A percentile compares a stretch with the other conserved stretches of the same genome.
Conservation (phyloP, 2,329 filamentous ascomycete genomes). For the Aspergillus oerlinghausenensis region DNA sequence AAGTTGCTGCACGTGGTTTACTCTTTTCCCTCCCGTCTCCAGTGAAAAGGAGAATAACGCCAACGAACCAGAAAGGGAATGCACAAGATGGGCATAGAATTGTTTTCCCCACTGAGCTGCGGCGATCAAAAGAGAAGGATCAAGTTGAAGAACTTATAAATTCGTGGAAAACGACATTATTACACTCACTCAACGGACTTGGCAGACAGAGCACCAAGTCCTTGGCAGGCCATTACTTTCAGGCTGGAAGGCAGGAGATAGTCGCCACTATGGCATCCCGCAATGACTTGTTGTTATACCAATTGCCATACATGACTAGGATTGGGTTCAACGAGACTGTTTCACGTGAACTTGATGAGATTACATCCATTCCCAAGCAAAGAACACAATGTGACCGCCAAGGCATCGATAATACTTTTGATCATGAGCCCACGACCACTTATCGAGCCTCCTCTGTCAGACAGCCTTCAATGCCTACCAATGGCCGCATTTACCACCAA, state of each 20-base stretch:
- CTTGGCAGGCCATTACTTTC: background rate
- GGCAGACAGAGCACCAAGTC: background rate
- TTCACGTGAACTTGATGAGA: slow-evolving; percentile 59
- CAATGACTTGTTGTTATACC: slow-evolving; percentile 60
- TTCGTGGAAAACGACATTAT: slow-evolving; percentile 34
- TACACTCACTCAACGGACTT: slow-evolving; percentile 33
- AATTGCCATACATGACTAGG: slow-evolving; percentile 76
- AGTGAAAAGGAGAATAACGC: slow-evolving; percentile 60
- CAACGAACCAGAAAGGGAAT: slow-evolving; percentile 28
- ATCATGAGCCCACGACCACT: background rate
- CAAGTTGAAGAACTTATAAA: slow-evolving; percentile 68
- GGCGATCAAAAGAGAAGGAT: slow-evolving; percentile 77
- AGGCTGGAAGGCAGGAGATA: slow-evolving; percentile 1
- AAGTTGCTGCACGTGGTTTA: slow-evolving; percentile 81
- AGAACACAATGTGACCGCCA: slow-evolving; percentile 17
- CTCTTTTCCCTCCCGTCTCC: slow-evolving; percentile 80
- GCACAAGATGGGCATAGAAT: slow-evolving; percentile 70
- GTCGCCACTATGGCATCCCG: slow-evolving; percentile 32
- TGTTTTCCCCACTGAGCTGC: slow-evolving; percentile 83
- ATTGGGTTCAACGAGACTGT: slow-evolving; percentile 47
- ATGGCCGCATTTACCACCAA: background rate
- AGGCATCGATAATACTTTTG: slow-evolving; percentile 2
- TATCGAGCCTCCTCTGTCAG: background rate
- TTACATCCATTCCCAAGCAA: slow-evolving; percentile 48
- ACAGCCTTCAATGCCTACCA: background rate